Base-by-base conservation (phyloP, 139 green algal species). In the Chlamydomonas incerta region DNA sequence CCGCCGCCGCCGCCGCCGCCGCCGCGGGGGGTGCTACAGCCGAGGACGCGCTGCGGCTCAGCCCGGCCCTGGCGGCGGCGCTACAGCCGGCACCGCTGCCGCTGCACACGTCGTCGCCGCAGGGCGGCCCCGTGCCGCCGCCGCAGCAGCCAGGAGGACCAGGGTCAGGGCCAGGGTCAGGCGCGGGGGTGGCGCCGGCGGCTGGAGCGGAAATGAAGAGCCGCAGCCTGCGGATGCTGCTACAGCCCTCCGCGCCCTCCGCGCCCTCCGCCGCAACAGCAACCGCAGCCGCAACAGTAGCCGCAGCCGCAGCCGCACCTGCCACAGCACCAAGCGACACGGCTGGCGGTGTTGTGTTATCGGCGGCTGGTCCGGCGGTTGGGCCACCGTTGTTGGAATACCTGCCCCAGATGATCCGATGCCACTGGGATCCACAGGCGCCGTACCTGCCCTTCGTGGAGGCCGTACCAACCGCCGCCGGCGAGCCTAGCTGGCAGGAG, bases 371-470 rank as follows among this genome's bases (percentile, higher is more conserved):
- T 15, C 47, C 50, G 69, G 6, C 72, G 24, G 26, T 20, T 34
- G 26, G 14, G 62, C 3, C 26, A 2, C 20, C 3, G 62, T 20
- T 10, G 62, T 68, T 24, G 24, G 11, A 33, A n/a, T 29, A 72
- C 31, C 46, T 85, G 79, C 79, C 79, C 20, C 79, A 85, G 10
- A 85, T 85, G 79, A 50, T 85, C 8, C 79, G 79, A 1, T 85
- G 79, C 77, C 77, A 65, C 20, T 83, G 77, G 77, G 77, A 83
- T 47, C 66, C 58, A 47, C 65, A 68, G 1, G 47, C 60, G 29
- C 79, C 63, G 41, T 50, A 50, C 18, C 3, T 67, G 79, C 65
- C 79, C 66, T 75, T 76, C 46, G 10, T 85, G 5, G 79, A 85
- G 50, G 24, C n/a, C 2, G 66, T 85, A 17, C 29, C 63, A 1